Evolutionary conservation across 345 rosid species (phyloP), one percentile per base, ranked within the genome.

Genomic region (Murraya paniculata): DNA sequence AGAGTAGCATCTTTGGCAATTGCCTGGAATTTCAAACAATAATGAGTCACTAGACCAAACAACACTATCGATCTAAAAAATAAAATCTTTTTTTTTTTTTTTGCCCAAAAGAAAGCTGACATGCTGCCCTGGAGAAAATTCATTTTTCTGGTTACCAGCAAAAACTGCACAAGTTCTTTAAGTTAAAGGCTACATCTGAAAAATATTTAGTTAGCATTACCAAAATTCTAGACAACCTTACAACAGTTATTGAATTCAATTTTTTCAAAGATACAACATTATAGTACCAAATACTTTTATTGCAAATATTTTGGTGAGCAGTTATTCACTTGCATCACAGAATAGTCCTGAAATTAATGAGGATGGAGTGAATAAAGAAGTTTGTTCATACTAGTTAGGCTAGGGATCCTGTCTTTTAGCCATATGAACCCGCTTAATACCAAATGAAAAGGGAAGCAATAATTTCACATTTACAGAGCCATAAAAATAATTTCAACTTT

Each of bases 1-100:
- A 95, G 84, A 67, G 79, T 76, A 38, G 89, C 85, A 84, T 92
- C 99, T 88, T 92, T 92, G 72, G 97, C 92, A 82, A 93, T 95
- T 38, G 90, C 99, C 98, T 95, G 88, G 76, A 67, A 68, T 68
- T 79, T 69, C 59, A 78, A 76, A 75, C 74, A 77, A 73, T 55
- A 64, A 41, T 35, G 59, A 28, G 77, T 61, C 53, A 69, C 31
- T 45, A 68, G 18, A 36, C 39, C 61, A 71, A 68, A 78, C 33
- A 41, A 39, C 48, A 41, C 48, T 41, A 41, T 41, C 30, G 14
- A 78, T 8, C 27, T 25, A 4, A 45, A 70, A 48, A 38, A 21
- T 9, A 65, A 11, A 16, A 24, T 33, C 41, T 39, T 22, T 56
- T 6, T 33, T 19, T 33, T 33, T 27, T 4, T n/a, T n/a, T n/a